These are phyloP conservation scores for Aristolochia californica DNA, from an alignment of 164 flowering plant genomes.

Conservation along the genomic window DNA sequence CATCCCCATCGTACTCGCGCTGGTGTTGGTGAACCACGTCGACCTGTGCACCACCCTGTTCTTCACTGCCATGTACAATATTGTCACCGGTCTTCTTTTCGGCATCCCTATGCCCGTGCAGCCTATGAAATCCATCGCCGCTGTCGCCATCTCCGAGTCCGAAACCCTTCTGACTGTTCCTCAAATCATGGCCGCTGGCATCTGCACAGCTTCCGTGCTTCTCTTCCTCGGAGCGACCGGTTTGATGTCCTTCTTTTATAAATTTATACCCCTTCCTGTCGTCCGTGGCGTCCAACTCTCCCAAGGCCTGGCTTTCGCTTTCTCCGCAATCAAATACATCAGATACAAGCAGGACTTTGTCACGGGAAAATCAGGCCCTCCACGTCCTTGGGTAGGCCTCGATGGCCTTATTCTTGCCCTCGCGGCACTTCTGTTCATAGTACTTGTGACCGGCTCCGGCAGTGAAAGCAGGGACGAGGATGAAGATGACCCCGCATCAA, in stretches of 20 bases:
- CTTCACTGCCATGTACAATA: conserved; percentile 76
- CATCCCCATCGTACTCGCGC: conserved; percentile 77
- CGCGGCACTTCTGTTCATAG: conserved; percentile 32
- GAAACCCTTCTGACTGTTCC: conserved; percentile 44
- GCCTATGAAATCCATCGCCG: conserved; percentile 93
- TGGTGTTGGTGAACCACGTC: conserved; percentile 50
- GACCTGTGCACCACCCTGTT: conserved; percentile 69
- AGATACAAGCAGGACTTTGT: conserved; percentile 45
- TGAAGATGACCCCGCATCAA: background rate
- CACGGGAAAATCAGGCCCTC: conserved; percentile 31
- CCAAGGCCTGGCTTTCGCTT: conserved; percentile 76
- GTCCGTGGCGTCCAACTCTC: conserved; percentile 93
- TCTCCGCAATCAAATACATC: conserved; percentile 78
- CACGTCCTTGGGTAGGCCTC: conserved; percentile 63
- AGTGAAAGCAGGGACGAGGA: conserved; percentile 3
- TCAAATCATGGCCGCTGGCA: conserved; percentile 77
- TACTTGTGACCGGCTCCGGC: conserved; percentile 55
- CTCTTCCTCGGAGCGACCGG: conserved; percentile 74
- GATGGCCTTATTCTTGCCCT: conserved; percentile 72
- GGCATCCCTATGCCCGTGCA: conserved; percentile 91
- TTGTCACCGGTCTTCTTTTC: conserved; percentile 68
- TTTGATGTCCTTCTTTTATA: conserved; percentile 68
- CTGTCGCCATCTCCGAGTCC: conserved; percentile 72
- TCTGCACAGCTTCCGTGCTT: conserved; percentile 54
- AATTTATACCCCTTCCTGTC: conserved; percentile 64